Base-by-base conservation (phyloP, 1,139 yeast genomes). In the Yamadazyma sp. region DNA sequence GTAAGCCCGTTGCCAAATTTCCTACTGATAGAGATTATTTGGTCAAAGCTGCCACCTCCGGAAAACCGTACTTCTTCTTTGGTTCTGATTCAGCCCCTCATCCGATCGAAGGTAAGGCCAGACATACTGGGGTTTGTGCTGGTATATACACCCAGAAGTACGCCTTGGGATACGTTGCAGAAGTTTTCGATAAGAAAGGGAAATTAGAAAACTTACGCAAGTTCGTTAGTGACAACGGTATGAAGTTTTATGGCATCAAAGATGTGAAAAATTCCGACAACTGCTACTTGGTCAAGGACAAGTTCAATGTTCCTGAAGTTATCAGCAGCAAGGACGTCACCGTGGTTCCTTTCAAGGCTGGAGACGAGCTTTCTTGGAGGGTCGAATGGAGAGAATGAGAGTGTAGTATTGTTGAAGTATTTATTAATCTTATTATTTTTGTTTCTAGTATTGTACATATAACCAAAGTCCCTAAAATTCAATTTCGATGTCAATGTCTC, bases 81-180 rank as follows among this genome's bases (percentile, higher is more conserved):
- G 99, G 99, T 4, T 87, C 96, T 2, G 99, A 92, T 61, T 87
- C 96, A 20, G 98, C 98, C 15, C 98, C 98, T 27, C 98, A 92
- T 61, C 95, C 96, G 11, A 59, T 87, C 24, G 77, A 79, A 48
- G 79, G 81, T 44, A 92, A 92, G 63, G 74, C 87, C 31, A 83
- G 77, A 47, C 91, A 82, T 50, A 68, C 73, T 28, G 94, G 92
- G 17, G 97, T 92, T 11, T 91, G 98, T 56, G 99, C 99, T 12
- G 99, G 99, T 51, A 96, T 92, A 12, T 92, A 78, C 64, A 87
- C 98, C 3, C 98, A 92, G 60, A 78, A 89, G 17, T 80, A 79
- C 54, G 96, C 86, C 2, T 66, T 92, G 25, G 75, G 89, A 15
- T 92, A 92, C 52, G 71, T 92, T 25, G 98, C 98, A 4, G 85